Conservation (phyloP, 495 filamentous ascomycete genomes). For the Haplographium delicatum region DNA sequence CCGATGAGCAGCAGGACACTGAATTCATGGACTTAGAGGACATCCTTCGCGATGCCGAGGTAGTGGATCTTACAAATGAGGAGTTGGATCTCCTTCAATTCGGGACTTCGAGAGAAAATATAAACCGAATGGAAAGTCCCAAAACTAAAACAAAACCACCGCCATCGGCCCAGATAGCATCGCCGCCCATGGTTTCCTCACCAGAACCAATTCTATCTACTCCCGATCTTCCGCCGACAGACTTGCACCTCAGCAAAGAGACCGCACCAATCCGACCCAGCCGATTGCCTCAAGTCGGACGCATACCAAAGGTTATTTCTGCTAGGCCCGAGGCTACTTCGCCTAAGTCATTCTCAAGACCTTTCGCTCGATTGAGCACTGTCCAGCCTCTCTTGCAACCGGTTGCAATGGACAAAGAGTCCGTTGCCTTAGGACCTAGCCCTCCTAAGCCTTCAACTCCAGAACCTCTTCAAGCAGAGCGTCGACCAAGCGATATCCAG, state of each 20-base stretch:
- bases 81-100: slow-evolving; percentile 26
- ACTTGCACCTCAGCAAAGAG: slow-evolving; percentile 20
- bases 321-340: slow-evolving; percentile 65
- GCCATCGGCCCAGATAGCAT: neutral
- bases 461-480: slow-evolving; percentile 5
- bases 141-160: neutral
- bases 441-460: slow-evolving; percentile 33
- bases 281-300: slow-evolving; percentile 72
- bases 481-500: neutral
- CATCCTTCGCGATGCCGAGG: slow-evolving; percentile 57
- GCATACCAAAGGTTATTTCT: slow-evolving; percentile 84
- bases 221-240: slow-evolving; percentile 11
- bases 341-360: slow-evolving; percentile 80
- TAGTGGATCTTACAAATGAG: slow-evolving; percentile 18
- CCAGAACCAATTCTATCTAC: slow-evolving; percentile 14
- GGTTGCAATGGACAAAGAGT: slow-evolving; percentile 31
- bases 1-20: slow-evolving; percentile 61
- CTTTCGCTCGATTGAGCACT: slow-evolving; percentile 50
- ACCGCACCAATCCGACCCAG: slow-evolving; percentile 24
- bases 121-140: slow-evolving; percentile 11
- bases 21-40: slow-evolving; percentile 55
- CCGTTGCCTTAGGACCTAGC: slow-evolving; percentile 42
- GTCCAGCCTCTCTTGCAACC: slow-evolving; percentile 34
- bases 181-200: slow-evolving; percentile 11
- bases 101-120: slow-evolving; percentile 18